Base-by-base conservation (phyloP, 139 green algal genomes). In the Tetratostichococcus sp. region DNA sequence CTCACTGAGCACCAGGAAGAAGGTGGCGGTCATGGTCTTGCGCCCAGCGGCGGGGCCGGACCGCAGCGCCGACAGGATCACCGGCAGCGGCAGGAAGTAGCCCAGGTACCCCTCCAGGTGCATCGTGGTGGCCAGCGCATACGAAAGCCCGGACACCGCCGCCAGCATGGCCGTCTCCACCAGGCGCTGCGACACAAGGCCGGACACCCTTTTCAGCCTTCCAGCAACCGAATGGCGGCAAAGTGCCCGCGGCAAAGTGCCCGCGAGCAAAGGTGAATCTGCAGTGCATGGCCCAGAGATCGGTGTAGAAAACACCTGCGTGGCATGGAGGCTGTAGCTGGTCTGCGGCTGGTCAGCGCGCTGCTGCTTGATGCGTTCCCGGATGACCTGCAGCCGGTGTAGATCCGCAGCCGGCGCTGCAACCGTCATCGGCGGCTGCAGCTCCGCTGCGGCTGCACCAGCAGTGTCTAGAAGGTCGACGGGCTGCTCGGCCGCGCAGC, bases 121-220 rank as follows among this genome's bases (percentile, higher is more conserved):
- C 1, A 96, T 79, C 30, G 93, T 78, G 30, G 82, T 91, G 30
- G 89, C 86, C 35, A 97, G 57, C 1, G 91, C 85, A 77, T 92
- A 96, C 0, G 83, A 83, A 35, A 97, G 74, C 0, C 89, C 92
- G 0, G 83, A 82, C 28, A 97, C 87, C 0, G 92, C 88, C 8
- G 92, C 91, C 58, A 97, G 79, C 92, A 97, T 97, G n/a, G 92
- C 86, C 22, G 92, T 95, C 72, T 96, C 92, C n/a, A 96, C 91
- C 16, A 95, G 71, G 1, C 80, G 74, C 89, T 94, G 85, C 57
- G 77, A 17, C 4, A n/a, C 2, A 8, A 62, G 39, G 14, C 8
- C 8, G 8, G 39, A 50, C 8, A 22, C 39, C 14, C 8, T 8
- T 50, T 14, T 22, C 39, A 14, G 14, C 39, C 8, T 50, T 8